phyloP scores from a whole-genome alignment of 2,329 filamentous ascomycete species.

The Incumbomyces delicatus region DNA sequence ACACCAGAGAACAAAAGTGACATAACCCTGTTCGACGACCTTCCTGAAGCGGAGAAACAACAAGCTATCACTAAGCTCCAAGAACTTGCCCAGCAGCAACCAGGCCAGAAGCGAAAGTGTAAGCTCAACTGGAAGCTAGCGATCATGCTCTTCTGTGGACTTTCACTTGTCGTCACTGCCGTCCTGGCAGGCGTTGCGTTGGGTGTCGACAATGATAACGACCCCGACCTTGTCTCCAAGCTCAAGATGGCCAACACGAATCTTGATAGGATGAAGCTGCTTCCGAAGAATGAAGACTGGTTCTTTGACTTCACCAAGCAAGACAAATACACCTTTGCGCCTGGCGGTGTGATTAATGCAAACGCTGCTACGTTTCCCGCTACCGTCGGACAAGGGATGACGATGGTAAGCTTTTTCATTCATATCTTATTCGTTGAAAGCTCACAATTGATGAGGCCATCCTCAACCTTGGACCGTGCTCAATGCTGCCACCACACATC shows the following conservation, averaged over 20 bases:
- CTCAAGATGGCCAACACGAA: constrained; percentile 35
- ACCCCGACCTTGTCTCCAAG: constrained; percentile 31
- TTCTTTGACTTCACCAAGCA: constrained; percentile 41
- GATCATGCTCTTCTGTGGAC: constrained; percentile 11
- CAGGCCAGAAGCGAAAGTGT: background rate
- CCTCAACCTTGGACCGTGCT: constrained; percentile 41
- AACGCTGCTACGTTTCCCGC: constrained; percentile 44
- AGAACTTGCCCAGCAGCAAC: constrained; percentile 5
- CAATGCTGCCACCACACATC: constrained; percentile 42
- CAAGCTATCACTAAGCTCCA: constrained; percentile 10
- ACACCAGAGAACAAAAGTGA: constrained; percentile 1
- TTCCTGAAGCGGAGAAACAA: constrained; percentile 10
- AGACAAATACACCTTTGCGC: constrained; percentile 32
- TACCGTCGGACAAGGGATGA: constrained; percentile 38
- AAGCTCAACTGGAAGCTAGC: constrained; percentile 10
- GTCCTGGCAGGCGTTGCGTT: constrained; percentile 14
- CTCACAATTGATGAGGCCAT: constrained; percentile 20
- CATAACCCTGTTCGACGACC: constrained; percentile 11
- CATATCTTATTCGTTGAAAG: background rate
- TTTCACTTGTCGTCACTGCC: constrained; percentile 20
- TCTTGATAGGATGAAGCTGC: constrained; percentile 35
- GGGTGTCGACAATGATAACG: constrained; percentile 30
- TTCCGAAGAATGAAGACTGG: constrained; percentile 36
- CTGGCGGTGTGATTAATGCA: constrained; percentile 43
- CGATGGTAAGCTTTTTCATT: constrained; percentile 24